phyloP scores from a whole-genome alignment of 1,139 yeast genomes.

The Pichia sp. region DNA sequence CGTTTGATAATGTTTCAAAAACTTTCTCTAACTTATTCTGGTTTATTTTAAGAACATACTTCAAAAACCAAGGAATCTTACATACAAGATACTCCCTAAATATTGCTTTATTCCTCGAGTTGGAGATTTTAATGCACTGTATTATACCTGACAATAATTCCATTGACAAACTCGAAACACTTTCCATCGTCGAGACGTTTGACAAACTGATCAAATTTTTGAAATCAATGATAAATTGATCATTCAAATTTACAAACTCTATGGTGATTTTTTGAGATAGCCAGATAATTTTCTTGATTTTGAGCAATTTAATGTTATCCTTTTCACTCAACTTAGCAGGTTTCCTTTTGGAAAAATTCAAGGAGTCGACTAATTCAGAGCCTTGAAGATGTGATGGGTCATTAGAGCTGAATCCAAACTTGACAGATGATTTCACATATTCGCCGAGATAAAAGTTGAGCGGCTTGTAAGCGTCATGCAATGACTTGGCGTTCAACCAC shows the following conservation, averaged over 20 bases:
- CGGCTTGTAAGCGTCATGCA: not conserved
- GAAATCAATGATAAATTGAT: constrained; percentile 26
- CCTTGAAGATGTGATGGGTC: not conserved
- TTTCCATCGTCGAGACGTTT: constrained; percentile 27
- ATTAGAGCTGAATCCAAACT: constrained; percentile 3
- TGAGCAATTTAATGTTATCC: constrained; percentile 17
- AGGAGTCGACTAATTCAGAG: not conserved
- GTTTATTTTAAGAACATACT: constrained; percentile 25
- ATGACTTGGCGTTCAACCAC: constrained; percentile 2
- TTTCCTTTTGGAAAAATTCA: not conserved
- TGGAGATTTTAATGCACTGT: constrained; percentile 26
- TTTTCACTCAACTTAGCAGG: constrained; percentile 5
- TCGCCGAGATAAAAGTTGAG: constrained; percentile 5
- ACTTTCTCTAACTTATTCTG: constrained; percentile 25
- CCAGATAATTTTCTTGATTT: constrained; percentile 30
- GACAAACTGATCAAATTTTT: constrained; percentile 28
- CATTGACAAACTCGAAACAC: constrained; percentile 27
- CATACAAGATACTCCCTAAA: constrained; percentile 28
- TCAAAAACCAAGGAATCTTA: constrained; percentile 26
- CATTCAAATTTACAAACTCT: constrained; percentile 25
- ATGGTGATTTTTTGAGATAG: constrained; percentile 29
- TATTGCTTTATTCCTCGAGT: constrained; percentile 16
- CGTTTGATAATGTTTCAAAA: not conserved
- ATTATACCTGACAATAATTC: constrained; percentile 27
- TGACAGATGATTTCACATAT: constrained; percentile 7